These are phyloP conservation scores for Nicotiana knightiana DNA, from an alignment of 257 asterid genomes.

Conservation along the genomic window DNA sequence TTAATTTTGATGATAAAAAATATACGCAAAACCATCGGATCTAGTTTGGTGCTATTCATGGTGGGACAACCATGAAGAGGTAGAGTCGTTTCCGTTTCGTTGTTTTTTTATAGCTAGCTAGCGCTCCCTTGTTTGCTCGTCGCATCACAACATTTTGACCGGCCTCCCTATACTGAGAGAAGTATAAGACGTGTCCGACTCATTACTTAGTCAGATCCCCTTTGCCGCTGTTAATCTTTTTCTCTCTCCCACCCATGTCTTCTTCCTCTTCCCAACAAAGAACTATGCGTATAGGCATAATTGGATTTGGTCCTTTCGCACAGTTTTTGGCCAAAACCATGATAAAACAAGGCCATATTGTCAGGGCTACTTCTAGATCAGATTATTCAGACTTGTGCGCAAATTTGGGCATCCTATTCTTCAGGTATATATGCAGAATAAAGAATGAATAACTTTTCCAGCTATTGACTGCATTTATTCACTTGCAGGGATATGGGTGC, in stretches of 20 bases:
- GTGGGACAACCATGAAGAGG: no score
- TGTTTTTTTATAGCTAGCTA: no score
- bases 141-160: no score
- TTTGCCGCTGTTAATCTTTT: not conserved
- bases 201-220: not conserved
- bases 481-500: constrained; percentile 43
- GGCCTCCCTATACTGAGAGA: no score
- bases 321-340: constrained; percentile 67
- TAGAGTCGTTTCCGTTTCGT: no score
- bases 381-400: constrained; percentile 55
- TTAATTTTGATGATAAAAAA: no score
- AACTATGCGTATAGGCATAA: constrained; percentile 54
- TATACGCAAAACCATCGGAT: no score
- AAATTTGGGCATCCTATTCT: constrained; percentile 53
- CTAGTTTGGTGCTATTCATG: no score
- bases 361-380: constrained; percentile 70
- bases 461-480: not conserved
- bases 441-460: not conserved
- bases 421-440: constrained; percentile 41
- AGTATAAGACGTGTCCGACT: no score
- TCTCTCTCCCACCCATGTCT: constrained; percentile 1
- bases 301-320: constrained; percentile 82
- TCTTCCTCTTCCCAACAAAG: constrained; percentile 25
- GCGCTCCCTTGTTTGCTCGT: no score
- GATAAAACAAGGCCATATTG: constrained; percentile 58